phyloP scores from a whole-genome alignment of 805 yeast species.

The Wickerhamomyces strasburgensis region DNA sequence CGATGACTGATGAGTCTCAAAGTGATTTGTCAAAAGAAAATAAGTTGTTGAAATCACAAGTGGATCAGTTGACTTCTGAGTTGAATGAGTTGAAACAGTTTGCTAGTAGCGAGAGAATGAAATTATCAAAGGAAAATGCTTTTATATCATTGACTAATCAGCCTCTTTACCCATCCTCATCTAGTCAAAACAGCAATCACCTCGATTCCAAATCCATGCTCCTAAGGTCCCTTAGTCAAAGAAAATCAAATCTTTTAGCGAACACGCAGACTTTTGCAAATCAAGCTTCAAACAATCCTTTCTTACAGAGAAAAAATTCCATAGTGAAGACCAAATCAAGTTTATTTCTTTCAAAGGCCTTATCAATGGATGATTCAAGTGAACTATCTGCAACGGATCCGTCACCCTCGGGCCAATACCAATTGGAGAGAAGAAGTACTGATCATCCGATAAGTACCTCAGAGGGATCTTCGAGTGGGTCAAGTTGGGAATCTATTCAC shows the following conservation, averaged over 20 bases:
- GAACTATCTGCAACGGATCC: neutral
- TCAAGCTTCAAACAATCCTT: neutral
- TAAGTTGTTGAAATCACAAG: constrained; percentile 44
- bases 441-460: too few species aligned
- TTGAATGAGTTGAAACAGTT: constrained; percentile 1
- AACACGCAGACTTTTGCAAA: too few species aligned
- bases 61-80: constrained; percentile 37
- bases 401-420: too few species aligned
- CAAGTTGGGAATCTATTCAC: constrained; percentile 3
- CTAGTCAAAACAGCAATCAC: neutral
- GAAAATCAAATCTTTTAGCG: too few species aligned
- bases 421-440: too few species aligned
- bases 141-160: constrained; percentile 1
- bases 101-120: neutral
- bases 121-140: constrained; percentile 1
- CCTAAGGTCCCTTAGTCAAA: too few species aligned
- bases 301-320: neutral
- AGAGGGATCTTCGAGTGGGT: too few species aligned
- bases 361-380: neutral
- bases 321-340: neutral
- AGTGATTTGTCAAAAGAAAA: constrained; percentile 39
- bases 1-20: constrained; percentile 3
- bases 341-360: neutral
- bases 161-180: neutral
- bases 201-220: too few species aligned